These are phyloP conservation scores for Lachnellula suecica DNA, from an alignment of 2,329 filamentous ascomycete genomes.

Conservation along the genomic window DNA sequence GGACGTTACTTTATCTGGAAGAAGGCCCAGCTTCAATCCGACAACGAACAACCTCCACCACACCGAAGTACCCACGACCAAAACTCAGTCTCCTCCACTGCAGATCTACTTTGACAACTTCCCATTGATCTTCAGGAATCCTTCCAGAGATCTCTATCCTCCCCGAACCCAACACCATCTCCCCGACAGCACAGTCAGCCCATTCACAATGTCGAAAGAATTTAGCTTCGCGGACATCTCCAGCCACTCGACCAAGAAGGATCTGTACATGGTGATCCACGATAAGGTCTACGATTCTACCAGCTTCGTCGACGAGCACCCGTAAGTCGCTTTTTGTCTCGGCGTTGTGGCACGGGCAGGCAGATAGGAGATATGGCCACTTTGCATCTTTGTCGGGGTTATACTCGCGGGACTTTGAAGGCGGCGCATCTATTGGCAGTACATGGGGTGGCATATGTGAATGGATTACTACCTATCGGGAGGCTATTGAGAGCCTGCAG, in stretches of 20 bases:
- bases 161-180: background rate
- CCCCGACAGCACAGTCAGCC: too few species aligned
- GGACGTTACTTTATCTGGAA: slow-evolving; percentile 4
- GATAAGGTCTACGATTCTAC: slow-evolving; percentile 93
- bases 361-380: slow-evolving; percentile 4
- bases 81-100: background rate
- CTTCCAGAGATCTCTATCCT: background rate
- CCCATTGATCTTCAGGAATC: background rate
- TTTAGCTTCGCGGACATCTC: slow-evolving; percentile 80
- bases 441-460: background rate
- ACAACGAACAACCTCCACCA: background rate
- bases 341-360: background rate
- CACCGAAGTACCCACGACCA: background rate
- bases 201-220: slow-evolving; percentile 55
- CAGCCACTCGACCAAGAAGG: slow-evolving; percentile 89
- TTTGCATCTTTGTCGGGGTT: background rate
- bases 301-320: slow-evolving; percentile 96
- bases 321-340: slow-evolving; percentile 52
- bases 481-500: too few species aligned
- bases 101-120: background rate
- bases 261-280: slow-evolving; percentile 87
- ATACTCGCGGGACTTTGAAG: background rate
- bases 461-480: background rate
- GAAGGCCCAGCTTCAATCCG: background rate
- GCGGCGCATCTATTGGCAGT: background rate